Evolutionary conservation across 805 yeast species (phyloP), one percentile per base, ranked within the genome.

Genomic region (Ogataea nitratoaversa): DNA sequence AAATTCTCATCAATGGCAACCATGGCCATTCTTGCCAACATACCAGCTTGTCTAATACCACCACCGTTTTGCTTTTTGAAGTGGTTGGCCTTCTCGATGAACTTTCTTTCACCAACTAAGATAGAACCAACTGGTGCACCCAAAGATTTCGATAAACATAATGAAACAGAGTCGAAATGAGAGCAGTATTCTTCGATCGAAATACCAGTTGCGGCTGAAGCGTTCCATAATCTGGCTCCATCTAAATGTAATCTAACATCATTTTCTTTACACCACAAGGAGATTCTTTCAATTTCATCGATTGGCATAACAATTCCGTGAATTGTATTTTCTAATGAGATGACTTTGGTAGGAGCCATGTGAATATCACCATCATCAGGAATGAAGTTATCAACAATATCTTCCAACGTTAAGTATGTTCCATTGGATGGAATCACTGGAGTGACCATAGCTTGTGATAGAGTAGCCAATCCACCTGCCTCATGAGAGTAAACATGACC

Each of bases 41-140:
- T 66, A 41, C 96, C 96, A 30, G 84, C 71, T 64, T 88, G 96
- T 59, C 96, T 74, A 36, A 88, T 78, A 46, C 95, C 95, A 50
- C 96, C 96, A 59, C 96, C 96, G 49, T 77, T 76, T 65, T 88
- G 96, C 56, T 88, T 88, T 52, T 84, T 82, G 67, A 87, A 82
- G 64, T 88, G 93, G 59, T 78, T 81, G 36, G 90, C 84, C 54
- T 77, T 81, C 50, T 70, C 67, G 47, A 86, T 80, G 49, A 79
- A 74, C 35, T 67, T 65, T 29, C 59, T 53, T 35, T 69, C 67
- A 34, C 95, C 90, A 31, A 87, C 95, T 36, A 88, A 71, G 5
- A 89, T 76, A 17, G 93, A 82, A 3, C 96, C 96, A 56, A 88
- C 78, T 40, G 96, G 96, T 2, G 96, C 95, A 44, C 95, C 95